Conservation (phyloP, 2,329 filamentous ascomycete genomes). For the Sporothrix pallida region DNA sequence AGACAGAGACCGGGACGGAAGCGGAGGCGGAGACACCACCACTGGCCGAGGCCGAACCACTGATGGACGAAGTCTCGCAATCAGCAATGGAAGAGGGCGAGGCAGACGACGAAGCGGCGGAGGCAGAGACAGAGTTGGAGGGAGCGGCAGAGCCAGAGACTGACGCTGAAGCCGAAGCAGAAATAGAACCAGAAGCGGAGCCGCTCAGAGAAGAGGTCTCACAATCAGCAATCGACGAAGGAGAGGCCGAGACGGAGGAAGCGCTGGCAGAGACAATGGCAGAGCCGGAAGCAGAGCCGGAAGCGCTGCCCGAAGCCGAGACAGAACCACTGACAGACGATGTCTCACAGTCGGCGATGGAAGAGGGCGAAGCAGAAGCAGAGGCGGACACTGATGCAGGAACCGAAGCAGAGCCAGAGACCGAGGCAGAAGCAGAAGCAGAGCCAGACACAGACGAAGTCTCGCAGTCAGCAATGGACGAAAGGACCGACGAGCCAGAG, state of each 20-base stretch:
- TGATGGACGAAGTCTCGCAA: constrained; percentile 1
- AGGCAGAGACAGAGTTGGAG: neutral
- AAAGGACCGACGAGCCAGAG: neutral
- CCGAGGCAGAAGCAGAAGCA: neutral
- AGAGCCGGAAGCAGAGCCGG: neutral
- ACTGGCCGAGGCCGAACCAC: neutral
- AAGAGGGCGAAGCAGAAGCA: neutral
- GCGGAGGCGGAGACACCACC: neutral
- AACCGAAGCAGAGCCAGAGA: neutral
- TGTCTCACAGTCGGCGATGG: constrained; percentile 6
- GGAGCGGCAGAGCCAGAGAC: neutral
- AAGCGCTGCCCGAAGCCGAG: neutral
- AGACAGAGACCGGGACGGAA: neutral
- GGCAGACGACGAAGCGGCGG: neutral
- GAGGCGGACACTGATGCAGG: neutral
- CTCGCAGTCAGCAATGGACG: constrained; percentile 3
- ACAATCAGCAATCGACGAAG: neutral
- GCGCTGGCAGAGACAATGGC: neutral
- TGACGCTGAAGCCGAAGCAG: neutral
- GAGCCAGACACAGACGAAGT: neutral
- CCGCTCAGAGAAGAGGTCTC: neutral
- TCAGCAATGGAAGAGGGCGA: constrained; percentile 7
- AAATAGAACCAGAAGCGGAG: neutral
- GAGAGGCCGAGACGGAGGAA: neutral
- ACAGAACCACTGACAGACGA: neutral